Conservation (phyloP, 345 rosid genomes). For the Gossypium raimondii region DNA sequence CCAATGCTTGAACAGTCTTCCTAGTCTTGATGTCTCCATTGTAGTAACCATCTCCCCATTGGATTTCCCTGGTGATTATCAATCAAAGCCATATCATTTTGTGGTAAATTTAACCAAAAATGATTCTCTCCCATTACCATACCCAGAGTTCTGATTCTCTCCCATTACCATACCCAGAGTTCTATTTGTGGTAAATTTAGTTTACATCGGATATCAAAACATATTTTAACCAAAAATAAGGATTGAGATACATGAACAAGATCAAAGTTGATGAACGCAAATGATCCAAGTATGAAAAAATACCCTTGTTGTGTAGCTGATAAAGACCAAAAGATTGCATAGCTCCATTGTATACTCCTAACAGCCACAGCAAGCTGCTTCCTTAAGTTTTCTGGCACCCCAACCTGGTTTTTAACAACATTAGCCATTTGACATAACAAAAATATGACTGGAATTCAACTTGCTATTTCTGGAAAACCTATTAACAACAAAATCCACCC, state of each 20-base stretch:
- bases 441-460: not conserved
- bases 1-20: slow-evolving; percentile 60
- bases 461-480: not conserved
- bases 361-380: slow-evolving; percentile 80
- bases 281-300: not conserved
- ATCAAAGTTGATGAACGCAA: not conserved
- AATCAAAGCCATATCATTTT: not conserved
- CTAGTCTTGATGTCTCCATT: slow-evolving; percentile 94
- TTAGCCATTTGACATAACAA: slow-evolving; percentile 38
- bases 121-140: not conserved
- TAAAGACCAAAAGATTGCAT: slow-evolving; percentile 85
- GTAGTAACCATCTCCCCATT: slow-evolving; percentile 87
- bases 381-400: slow-evolving; percentile 40
- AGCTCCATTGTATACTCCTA: slow-evolving; percentile 87
- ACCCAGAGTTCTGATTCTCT: not conserved
- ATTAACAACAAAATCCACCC: not conserved
- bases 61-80: slow-evolving; percentile 46
- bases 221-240: slow-evolving; percentile 11
- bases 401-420: slow-evolving; percentile 31
- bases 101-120: too few species aligned
- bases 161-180: not conserved
- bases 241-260: slow-evolving; percentile 4
- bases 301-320: slow-evolving; percentile 73
- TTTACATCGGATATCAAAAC: not conserved
- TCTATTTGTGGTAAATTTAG: not conserved